Evolutionary conservation across 805 yeast species (phyloP), one percentile per base, ranked within the genome.

Genomic region (Hanseniaspora pseudoguilliermondii): DNA sequence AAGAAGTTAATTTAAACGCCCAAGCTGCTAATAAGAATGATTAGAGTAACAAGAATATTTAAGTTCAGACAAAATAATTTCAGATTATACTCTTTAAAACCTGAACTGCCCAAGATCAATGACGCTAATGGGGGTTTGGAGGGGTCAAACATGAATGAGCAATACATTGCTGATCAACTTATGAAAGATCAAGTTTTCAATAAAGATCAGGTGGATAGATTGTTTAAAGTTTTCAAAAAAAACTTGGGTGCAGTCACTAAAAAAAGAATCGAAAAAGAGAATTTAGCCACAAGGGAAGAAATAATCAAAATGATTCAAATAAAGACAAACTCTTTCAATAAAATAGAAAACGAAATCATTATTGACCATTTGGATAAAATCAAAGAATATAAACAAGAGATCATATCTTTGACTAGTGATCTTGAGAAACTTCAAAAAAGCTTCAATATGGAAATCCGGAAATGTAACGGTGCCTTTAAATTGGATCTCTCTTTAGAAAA

Each of bases 281-380:
- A 84, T 64, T 71, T 91, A 57, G 95, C 91, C n/a, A 80, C 89
- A 27, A 83, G 88, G 62, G 96, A 89, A 62, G 81, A 83, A 46
- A 75, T 91, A 47, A 81, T 86, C 34, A 82, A 89, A 61, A 78
- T 89, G 65, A 84, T 96, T 3, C 93, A 93, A 68, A 96, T 91
- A 66, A 97, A 93, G 64, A 87, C 91, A 63, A 97, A 93, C 35
- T 97, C 93, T 66, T 91, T 93, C 75, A 93, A 96, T 40, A 91
- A 91, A 65, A 76, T 93, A 58, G 84, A 90, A 65, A 95, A 96
- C 35, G 97, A 91, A 67, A 75, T 93, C 43, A 90, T 88, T 63
- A 82, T 88, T 50, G 79, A 87, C 69, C 97, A 93, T 70, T 81
- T 82, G 65, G 78, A 88, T 29, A 97, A 93, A 64, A 85, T 86